A percentile compares a stretch with the other conserved stretches of the same genome.
Conservation (phyloP, 805 yeast genomes). For the Dipodascus albidus region DNA sequence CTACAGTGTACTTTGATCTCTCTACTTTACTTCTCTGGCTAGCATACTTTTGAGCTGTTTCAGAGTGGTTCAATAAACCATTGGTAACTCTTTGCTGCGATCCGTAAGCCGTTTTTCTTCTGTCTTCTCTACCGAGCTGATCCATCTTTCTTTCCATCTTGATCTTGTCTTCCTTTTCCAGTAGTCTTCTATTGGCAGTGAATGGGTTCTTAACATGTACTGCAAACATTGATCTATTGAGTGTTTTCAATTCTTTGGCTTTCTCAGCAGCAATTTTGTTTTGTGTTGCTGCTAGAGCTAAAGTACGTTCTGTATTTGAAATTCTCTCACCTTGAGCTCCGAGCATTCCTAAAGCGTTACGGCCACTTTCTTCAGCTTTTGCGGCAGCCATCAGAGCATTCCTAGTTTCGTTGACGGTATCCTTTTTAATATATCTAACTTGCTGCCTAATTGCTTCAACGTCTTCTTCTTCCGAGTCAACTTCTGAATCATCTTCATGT, state of each 20-base stretch:
- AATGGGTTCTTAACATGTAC: slow-evolving; percentile 81
- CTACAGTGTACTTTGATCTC: slow-evolving; percentile 52
- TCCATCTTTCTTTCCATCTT: slow-evolving; percentile 51
- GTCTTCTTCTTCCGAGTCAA: slow-evolving; percentile 61
- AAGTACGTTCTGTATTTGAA: slow-evolving; percentile 65
- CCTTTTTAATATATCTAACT: slow-evolving; percentile 73
- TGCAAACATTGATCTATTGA: slow-evolving; percentile 72
- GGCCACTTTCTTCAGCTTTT: slow-evolving; percentile 62
- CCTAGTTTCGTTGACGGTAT: slow-evolving; percentile 74
- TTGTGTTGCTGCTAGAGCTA: slow-evolving; percentile 71
- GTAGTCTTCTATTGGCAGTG: slow-evolving; percentile 64
- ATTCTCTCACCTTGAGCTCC: slow-evolving; percentile 90
- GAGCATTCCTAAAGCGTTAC: slow-evolving; percentile 79
- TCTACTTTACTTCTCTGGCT: slow-evolving; percentile 14
- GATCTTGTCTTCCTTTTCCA: slow-evolving; percentile 61
- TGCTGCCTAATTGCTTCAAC: slow-evolving; percentile 79
- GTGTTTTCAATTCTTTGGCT: slow-evolving; percentile 64
- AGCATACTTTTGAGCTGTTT: slow-evolving; percentile 22
- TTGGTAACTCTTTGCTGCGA: slow-evolving; percentile 59
- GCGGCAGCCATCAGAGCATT: slow-evolving; percentile 65
- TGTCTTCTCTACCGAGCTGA: slow-evolving; percentile 48
- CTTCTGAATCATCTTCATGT: slow-evolving; percentile 3
- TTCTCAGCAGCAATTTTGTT: slow-evolving; percentile 73
- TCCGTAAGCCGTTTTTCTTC: slow-evolving; percentile 45
- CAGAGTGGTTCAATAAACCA: slow-evolving; percentile 31